phyloP scores from a whole-genome alignment of 116 monocot genomes.

The Cymodocea nodosa region DNA sequence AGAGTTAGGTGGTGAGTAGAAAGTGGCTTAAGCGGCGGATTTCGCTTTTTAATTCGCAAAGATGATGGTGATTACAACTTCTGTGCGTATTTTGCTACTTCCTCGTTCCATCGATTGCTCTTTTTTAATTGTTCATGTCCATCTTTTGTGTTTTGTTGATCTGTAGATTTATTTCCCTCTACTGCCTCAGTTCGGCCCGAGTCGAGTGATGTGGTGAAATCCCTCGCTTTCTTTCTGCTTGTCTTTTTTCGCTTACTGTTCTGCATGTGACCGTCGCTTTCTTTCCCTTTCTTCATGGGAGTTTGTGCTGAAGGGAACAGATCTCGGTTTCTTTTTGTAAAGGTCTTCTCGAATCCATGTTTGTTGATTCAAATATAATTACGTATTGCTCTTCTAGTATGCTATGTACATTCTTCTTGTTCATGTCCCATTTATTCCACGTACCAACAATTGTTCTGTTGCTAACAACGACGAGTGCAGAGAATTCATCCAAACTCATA shows the following conservation, averaged over 20 bases:
- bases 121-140: background rate
- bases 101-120: background rate
- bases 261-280: background rate
- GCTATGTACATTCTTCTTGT: background rate
- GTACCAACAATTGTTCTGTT: no score
- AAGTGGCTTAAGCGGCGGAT: no score
- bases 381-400: background rate
- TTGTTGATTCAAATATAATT: background rate
- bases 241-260: constrained; percentile 1
- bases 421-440: no score
- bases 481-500: constrained; percentile 75
- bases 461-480: constrained; percentile 26
- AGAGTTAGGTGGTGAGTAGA: no score
- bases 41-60: no score
- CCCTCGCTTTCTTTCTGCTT: background rate
- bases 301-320: background rate
- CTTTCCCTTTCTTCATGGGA: background rate
- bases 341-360: no score
- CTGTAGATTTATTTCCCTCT: background rate
- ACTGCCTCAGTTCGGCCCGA: no score
- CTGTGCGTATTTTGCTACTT: no score
- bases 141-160: no score
- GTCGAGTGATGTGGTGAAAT: no score
- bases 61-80: no score
- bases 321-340: background rate